A percentile compares a stretch with the other conserved stretches of the same genome.
These are phyloP conservation scores for Cerioporus squamosus DNA, from an alignment of 1,284 basidiomycete genomes.

Conservation along the genomic window DNA sequence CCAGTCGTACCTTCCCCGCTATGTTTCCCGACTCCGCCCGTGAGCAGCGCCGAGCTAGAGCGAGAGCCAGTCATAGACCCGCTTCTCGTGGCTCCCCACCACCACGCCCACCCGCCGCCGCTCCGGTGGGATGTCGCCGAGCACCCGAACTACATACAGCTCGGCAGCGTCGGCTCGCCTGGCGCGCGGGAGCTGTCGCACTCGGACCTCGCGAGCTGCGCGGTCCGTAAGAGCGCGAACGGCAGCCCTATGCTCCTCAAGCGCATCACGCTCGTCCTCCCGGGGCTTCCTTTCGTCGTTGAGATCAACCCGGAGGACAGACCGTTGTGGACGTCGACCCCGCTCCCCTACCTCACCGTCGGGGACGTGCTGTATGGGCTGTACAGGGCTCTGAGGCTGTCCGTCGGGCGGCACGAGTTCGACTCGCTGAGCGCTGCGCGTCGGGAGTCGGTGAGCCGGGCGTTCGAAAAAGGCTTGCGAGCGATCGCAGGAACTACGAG, in stretches of 20 bases:
- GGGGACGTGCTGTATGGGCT: conserved; percentile 23
- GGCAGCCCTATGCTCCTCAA: conserved; percentile 10
- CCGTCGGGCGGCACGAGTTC: conserved; percentile 10
- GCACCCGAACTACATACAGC: conserved; percentile 16
- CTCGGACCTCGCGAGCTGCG: conserved; percentile 15
- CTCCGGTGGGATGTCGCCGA: conserved; percentile 18
- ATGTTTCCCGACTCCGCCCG: not conserved
- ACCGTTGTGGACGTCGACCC: conserved; percentile 9
- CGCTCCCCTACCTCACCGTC: conserved; percentile 24
- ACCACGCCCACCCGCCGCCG: conserved; percentile 7
- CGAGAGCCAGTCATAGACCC: conserved; percentile 13
- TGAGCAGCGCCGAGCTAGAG: not conserved
- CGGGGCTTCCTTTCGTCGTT: conserved; percentile 13
- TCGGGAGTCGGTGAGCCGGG: conserved; percentile 12
- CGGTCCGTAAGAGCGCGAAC: conserved; percentile 10
- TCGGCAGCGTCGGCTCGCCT: conserved; percentile 13
- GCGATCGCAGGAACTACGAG: conserved; percentile 15
- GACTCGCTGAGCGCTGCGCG: conserved; percentile 1
- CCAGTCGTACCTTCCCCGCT: conserved; percentile 1
- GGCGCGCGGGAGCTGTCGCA: not conserved
- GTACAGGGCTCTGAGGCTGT: conserved; percentile 19
- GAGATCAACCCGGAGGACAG: conserved; percentile 15
- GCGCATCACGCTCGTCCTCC: conserved; percentile 11
- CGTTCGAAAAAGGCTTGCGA: conserved; percentile 19
- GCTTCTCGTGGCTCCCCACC: conserved; percentile 9